Evolutionary conservation across 2,329 filamentous ascomycete species (phyloP).

Genomic region (Amauroascus niger): DNA sequence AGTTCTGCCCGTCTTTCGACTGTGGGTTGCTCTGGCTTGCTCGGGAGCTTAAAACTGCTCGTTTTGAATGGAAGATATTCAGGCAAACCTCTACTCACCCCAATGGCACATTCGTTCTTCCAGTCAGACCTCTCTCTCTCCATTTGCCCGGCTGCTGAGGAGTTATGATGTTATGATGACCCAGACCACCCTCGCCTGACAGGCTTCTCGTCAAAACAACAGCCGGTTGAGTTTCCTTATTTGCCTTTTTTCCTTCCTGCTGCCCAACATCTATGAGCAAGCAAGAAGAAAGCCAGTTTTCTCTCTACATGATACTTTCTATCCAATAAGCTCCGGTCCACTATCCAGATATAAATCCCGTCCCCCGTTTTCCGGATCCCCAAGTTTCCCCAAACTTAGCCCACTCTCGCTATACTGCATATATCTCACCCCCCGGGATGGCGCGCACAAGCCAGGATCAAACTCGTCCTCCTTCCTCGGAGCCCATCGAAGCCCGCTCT

Average conservation of each 20-base stretch:
- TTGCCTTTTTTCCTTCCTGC: too few species aligned
- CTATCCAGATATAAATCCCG: background rate
- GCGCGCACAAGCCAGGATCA: slow-evolving; percentile 8
- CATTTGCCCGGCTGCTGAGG: too few species aligned
- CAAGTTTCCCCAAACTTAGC: background rate
- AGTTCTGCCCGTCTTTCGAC: too few species aligned
- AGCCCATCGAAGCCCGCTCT: slow-evolving; percentile 64
- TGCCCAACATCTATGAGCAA: background rate
- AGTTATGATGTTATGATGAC: too few species aligned
- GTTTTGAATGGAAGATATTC: too few species aligned
- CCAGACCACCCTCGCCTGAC: too few species aligned
- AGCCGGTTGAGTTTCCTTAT: too few species aligned
- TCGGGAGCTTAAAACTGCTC: too few species aligned
- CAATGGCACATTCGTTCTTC: too few species aligned
- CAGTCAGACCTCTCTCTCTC: too few species aligned
- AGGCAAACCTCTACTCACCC: too few species aligned
- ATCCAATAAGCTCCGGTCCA: background rate
- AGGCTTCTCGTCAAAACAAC: background rate
- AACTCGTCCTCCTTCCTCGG: background rate
- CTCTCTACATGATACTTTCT: background rate
- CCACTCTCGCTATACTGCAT: background rate
- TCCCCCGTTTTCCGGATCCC: background rate
- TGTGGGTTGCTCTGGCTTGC: too few species aligned
- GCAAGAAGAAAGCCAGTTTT: background rate
- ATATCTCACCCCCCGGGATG: background rate